These are phyloP conservation scores for Ophidiomyces ophidiicola DNA, from an alignment of 2,329 filamentous ascomycete species.

Conservation along the genomic window DNA sequence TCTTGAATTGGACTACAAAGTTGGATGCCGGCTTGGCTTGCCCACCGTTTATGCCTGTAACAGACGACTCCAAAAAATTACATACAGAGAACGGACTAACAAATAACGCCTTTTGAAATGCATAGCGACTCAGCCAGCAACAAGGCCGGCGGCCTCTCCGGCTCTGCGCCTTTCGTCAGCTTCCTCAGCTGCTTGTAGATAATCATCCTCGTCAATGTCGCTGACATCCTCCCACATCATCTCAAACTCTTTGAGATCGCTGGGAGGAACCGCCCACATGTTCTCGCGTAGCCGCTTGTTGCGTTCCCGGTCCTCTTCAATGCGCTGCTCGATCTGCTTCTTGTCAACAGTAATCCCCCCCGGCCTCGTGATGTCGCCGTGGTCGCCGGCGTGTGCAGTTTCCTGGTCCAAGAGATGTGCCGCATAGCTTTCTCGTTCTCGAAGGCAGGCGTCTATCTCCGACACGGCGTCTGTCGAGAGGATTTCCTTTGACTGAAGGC, in stretches of 20 bases:
- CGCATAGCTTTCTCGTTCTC: constrained; percentile 58
- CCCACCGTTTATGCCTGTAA: too few relatives aligned
- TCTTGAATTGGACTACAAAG: too few relatives aligned
- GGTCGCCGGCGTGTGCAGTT: constrained; percentile 22
- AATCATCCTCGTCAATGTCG: constrained; percentile 79
- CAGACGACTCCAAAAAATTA: too few relatives aligned
- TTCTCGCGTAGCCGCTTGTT: constrained; percentile 86
- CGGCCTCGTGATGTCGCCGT: constrained; percentile 19
- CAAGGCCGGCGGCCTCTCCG: constrained; percentile 24
- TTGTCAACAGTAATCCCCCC: constrained; percentile 53
- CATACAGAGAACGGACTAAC: too few relatives aligned
- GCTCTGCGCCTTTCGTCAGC: constrained; percentile 41
- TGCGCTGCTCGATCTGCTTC: constrained; percentile 82
- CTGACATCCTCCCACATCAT: constrained; percentile 80
- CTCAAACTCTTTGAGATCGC: constrained; percentile 58
- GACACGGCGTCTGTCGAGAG: constrained; percentile 60
- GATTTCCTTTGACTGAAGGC: constrained; percentile 57
- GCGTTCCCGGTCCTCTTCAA: constrained; percentile 89
- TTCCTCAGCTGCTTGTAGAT: constrained; percentile 64
- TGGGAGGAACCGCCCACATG: constrained; percentile 73
- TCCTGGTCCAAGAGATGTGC: constrained; percentile 44
- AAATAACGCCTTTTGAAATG: too few relatives aligned
- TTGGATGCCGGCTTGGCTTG: too few relatives aligned
- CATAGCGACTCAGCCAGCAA: not conserved
- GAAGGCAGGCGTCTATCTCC: constrained; percentile 74